Evolutionary conservation across 352 stramenopile species (phyloP).

Genomic region (Elongisporangium undulatum): DNA sequence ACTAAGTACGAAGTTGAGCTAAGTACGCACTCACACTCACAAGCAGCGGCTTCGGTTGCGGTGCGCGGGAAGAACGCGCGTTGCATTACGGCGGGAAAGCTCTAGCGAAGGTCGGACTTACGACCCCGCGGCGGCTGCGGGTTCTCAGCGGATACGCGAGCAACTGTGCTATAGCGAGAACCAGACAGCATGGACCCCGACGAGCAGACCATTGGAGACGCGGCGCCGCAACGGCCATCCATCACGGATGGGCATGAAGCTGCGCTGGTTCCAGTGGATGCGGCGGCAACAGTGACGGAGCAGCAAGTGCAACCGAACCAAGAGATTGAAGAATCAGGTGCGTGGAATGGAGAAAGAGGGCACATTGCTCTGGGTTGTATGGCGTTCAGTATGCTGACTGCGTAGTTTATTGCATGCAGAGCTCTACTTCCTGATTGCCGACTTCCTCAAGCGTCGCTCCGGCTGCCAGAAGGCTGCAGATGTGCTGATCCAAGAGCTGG

Average conservation of each 20-base stretch:
- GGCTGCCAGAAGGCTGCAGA: constrained; percentile 60
- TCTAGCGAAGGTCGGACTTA: neutral
- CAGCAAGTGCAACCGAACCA: neutral
- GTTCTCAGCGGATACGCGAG: neutral
- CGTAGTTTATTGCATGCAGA: constrained; percentile 17
- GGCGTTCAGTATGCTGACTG: neutral
- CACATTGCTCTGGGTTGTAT: neutral
- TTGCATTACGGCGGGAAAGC: neutral
- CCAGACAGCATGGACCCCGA: neutral
- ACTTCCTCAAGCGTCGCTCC: constrained; percentile 73
- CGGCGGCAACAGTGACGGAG: neutral
- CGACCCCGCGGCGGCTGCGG: neutral
- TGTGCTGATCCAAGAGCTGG: constrained; percentile 60
- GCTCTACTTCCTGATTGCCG: constrained; percentile 83
- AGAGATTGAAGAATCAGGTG: neutral
- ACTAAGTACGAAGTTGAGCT: neutral
- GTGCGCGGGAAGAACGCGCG: neutral
- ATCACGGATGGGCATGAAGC: neutral
- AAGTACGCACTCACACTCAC: neutral
- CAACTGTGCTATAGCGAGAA: neutral
- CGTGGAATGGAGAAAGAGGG: neutral
- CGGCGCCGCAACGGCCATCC: neutral
- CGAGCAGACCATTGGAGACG: neutral
- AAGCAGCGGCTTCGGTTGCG: neutral
- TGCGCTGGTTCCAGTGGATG: neutral